Percentiles rank a stretch among this genome's conserved stretches.
phyloP scores from a whole-genome alignment of 1,139 yeast species.

The Candida sanyaensis region DNA sequence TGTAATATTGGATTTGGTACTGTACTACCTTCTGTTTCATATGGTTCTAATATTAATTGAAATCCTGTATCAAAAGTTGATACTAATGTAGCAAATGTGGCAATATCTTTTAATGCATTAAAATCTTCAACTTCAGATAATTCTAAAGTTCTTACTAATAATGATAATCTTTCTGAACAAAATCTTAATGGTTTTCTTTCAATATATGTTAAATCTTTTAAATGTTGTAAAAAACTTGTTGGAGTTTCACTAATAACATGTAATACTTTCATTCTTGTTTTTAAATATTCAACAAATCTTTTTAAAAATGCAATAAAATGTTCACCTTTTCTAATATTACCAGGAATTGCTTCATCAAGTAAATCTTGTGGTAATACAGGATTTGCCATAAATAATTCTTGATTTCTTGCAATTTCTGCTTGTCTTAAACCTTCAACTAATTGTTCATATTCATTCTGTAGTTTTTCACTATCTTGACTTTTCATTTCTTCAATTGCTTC shows the following conservation, averaged over 20 bases:
- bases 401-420: slow-evolving; percentile 71
- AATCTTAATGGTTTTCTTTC: slow-evolving; percentile 89
- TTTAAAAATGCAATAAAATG: slow-evolving; percentile 92
- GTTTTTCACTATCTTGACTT: slow-evolving; percentile 74
- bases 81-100: slow-evolving; percentile 93
- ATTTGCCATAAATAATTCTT: slow-evolving; percentile 82
- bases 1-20: slow-evolving; percentile 97
- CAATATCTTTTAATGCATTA: slow-evolving; percentile 90
- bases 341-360: slow-evolving; percentile 92
- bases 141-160: slow-evolving; percentile 86
- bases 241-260: slow-evolving; percentile 98
- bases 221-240: slow-evolving; percentile 83
- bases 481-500: slow-evolving; percentile 82
- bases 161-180: slow-evolving; percentile 87
- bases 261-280: slow-evolving; percentile 95
- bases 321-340: slow-evolving; percentile 94
- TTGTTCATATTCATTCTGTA: slow-evolving; percentile 88
- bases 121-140: slow-evolving; percentile 88
- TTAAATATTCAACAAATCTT: slow-evolving; percentile 89
- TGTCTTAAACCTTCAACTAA: slow-evolving; percentile 87
- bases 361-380: slow-evolving; percentile 87
- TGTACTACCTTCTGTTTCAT: slow-evolving; percentile 94
- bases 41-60: slow-evolving; percentile 89
- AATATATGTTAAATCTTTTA: slow-evolving; percentile 89
- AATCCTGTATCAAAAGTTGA: slow-evolving; percentile 95